phyloP scores from a whole-genome alignment of 257 asterid species.

The Salvia rosmarinus region DNA sequence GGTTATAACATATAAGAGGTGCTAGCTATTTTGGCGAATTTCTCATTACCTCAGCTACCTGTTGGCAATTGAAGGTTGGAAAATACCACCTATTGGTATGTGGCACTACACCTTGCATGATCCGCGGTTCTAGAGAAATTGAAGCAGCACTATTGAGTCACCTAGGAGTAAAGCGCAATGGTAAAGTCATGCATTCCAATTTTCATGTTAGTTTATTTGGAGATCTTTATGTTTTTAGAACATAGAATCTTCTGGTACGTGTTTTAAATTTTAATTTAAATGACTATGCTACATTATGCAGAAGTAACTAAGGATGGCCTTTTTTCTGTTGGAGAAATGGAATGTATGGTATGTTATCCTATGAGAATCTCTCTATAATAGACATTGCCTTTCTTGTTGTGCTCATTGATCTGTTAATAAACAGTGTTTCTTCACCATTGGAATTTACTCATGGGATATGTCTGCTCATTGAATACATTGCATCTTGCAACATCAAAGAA shows the following conservation, averaged over 20 bases:
- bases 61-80: conserved; percentile 76
- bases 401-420: conserved; percentile 27
- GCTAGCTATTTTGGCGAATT: conserved; percentile 11
- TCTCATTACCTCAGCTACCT: conserved; percentile 30
- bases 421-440: background rate
- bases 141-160: conserved; percentile 86
- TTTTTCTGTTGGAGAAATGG: conserved; percentile 99
- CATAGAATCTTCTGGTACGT: conserved; percentile 5
- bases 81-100: conserved; percentile 97
- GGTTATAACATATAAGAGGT: conserved; percentile 10
- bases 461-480: too few relatives aligned
- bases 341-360: conserved; percentile 82
- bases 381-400: conserved; percentile 1
- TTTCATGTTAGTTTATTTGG: conserved; percentile 1
- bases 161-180: conserved; percentile 96
- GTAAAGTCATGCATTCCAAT: conserved; percentile 47
- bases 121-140: conserved; percentile 93
- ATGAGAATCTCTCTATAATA: conserved; percentile 24
- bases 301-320: conserved; percentile 98
- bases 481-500: too few relatives aligned
- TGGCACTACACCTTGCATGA: conserved; percentile 99
- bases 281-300: conserved; percentile 43
- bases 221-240: background rate
- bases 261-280: conserved; percentile 37
- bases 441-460: too few relatives aligned